Evolutionary conservation across 2,329 filamentous ascomycete genomes (phyloP).

Genomic region (Aulographum hederae): DNA sequence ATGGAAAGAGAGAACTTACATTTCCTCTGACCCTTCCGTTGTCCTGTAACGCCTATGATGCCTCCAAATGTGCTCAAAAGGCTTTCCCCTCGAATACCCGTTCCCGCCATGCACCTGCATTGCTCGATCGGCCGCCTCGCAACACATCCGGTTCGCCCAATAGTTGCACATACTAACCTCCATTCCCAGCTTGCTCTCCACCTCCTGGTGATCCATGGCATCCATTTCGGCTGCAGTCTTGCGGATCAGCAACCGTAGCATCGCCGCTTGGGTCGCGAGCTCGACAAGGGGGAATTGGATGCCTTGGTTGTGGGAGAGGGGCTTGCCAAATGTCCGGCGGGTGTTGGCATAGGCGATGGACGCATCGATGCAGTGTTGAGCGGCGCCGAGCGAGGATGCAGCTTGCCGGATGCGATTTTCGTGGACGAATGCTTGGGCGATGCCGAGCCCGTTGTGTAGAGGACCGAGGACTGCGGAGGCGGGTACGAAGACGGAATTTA

Average conservation of each 20-base stretch:
- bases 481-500: conserved; percentile 39
- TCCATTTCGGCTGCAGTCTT: conserved; percentile 47
- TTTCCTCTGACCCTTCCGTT: conserved; percentile 46
- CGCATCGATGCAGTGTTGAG: conserved; percentile 39
- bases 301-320: conserved; percentile 39
- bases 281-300: conserved; percentile 48
- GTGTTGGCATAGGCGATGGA: conserved; percentile 36
- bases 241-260: conserved; percentile 41
- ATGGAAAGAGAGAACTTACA: too few relatives aligned
- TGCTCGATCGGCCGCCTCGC: conserved; percentile 40
- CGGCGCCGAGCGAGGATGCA: conserved; percentile 39
- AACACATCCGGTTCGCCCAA: conserved; percentile 42
- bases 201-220: conserved; percentile 30
- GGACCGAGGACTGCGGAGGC: conserved; percentile 32
- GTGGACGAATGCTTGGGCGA: conserved; percentile 47
- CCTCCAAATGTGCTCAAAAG: conserved; percentile 48
- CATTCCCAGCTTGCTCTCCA: conserved; percentile 40
- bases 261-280: conserved; percentile 41
- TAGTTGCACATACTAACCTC: conserved; percentile 50
- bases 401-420: conserved; percentile 49
- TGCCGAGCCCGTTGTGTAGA: conserved; percentile 34
- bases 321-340: conserved; percentile 36
- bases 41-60: conserved; percentile 45
- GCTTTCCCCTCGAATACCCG: conserved; percentile 38
- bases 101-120: conserved; percentile 44